These are phyloP conservation scores for Perilla frutescens DNA, from an alignment of 257 asterid genomes.

Conservation along the genomic window DNA sequence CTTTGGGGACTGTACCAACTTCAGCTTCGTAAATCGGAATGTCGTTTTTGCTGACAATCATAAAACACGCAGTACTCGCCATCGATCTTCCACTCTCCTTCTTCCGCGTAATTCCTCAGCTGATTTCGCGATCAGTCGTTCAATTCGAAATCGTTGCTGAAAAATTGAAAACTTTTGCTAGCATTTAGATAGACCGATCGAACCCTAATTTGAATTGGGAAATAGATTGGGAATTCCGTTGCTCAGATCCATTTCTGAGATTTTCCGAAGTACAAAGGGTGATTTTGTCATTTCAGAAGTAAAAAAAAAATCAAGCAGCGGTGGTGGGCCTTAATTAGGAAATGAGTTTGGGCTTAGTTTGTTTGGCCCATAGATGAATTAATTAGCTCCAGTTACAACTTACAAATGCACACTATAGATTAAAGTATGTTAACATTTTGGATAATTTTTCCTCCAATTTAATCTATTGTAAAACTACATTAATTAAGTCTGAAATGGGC, in stretches of 20 bases:
- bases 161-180: neutral
- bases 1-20: conserved; percentile 96
- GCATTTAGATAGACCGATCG: conserved; percentile 26
- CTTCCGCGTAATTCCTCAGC: neutral
- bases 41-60: conserved; percentile 92
- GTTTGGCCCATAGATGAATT: no score
- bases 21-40: conserved; percentile 98
- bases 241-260: conserved; percentile 11
- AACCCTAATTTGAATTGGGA: conserved; percentile 28
- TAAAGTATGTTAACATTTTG: no score
- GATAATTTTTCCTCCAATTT: no score
- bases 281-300: conserved; percentile 11
- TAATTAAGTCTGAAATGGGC: no score
- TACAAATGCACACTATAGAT: no score
- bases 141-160: neutral
- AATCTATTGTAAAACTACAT: no score
- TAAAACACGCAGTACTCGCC: conserved; percentile 94
- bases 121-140: conserved; percentile 2
- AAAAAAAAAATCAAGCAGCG: neutral
- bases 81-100: conserved; percentile 41
- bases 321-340: neutral
- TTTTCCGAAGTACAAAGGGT: neutral
- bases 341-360: no score
- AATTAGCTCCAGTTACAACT: no score
- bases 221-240: conserved; percentile 1